phyloP scores from a whole-genome alignment of 73 alveolate species.

The Symbiodinium pilosum region DNA sequence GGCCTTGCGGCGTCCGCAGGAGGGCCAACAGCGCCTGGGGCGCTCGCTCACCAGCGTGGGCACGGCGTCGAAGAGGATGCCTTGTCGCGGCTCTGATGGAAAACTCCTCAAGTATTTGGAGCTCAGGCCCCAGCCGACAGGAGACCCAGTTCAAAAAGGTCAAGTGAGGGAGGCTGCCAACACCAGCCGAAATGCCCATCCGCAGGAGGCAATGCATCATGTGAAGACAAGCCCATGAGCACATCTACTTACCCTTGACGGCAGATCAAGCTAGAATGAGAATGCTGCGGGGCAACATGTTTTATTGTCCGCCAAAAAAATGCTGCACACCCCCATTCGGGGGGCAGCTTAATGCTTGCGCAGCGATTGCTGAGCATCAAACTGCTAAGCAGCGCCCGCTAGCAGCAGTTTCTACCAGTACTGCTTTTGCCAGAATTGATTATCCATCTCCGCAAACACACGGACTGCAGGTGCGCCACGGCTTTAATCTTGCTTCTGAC shows the following conservation, averaged over 20 bases:
- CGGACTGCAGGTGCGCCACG: no score
- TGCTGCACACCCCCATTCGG: slow-evolving; percentile 3
- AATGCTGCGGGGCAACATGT: no score
- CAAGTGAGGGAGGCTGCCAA: neutral
- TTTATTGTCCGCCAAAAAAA: no score
- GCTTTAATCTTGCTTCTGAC: neutral
- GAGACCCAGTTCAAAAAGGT: slow-evolving; percentile 7
- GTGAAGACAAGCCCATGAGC: no score
- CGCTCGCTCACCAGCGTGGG: slow-evolving; percentile 53
- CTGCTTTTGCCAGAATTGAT: no score
- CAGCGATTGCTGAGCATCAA: neutral
- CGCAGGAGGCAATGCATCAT: no score
- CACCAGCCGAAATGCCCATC: no score
- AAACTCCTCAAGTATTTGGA: neutral
- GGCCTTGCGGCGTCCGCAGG: slow-evolving; percentile 93
- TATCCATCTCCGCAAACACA: no score
- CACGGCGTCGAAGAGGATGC: slow-evolving; percentile 4
- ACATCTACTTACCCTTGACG: no score
- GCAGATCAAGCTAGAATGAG: no score
- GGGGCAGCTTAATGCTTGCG: neutral
- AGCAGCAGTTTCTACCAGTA: no score
- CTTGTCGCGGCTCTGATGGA: neutral
- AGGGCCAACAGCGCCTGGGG: slow-evolving; percentile 92
- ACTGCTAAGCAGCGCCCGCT: no score
- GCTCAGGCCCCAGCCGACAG: slow-evolving; percentile 1